Evolutionary conservation across 306 rosid genomes (phyloP).

Genomic region (Quercus agrifolia): DNA sequence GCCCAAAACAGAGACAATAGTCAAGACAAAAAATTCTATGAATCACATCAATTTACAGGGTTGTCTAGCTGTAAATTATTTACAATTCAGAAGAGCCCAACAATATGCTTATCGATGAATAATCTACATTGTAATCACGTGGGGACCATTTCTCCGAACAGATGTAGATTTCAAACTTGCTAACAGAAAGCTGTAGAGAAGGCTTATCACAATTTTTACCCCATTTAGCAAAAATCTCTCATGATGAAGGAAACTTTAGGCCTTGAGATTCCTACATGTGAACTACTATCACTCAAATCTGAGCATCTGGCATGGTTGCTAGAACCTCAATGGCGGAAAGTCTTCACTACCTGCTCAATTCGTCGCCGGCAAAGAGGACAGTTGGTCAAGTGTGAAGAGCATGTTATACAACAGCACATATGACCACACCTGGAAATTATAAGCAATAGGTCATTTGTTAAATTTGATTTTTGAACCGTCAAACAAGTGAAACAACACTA

Average conservation of each 20-base stretch:
- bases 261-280: constrained; percentile 10
- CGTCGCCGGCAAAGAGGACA: constrained; percentile 94
- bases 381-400: constrained; percentile 79
- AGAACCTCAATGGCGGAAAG: constrained; percentile 77
- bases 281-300: not conserved
- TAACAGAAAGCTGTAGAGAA: constrained; percentile 15
- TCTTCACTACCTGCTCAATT: constrained; percentile 81
- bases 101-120: constrained; percentile 4
- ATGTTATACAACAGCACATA: constrained; percentile 91
- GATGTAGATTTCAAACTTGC: constrained; percentile 9
- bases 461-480: not conserved
- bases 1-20: too few species aligned
- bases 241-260: constrained; percentile 14
- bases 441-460: constrained; percentile 15
- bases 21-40: too few species aligned
- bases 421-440: constrained; percentile 84
- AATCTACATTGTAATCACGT: not conserved
- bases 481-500: not conserved
- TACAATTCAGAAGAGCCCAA: constrained; percentile 32
- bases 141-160: not conserved
- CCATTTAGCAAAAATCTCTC: not conserved
- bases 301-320: constrained; percentile 7
- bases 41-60: constrained; percentile 11
- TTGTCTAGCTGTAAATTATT: constrained; percentile 4
- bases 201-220: constrained; percentile 5